Evolutionary conservation across 2,329 filamentous ascomycete species (phyloP).

Genomic region (Neonectria ditissima): DNA sequence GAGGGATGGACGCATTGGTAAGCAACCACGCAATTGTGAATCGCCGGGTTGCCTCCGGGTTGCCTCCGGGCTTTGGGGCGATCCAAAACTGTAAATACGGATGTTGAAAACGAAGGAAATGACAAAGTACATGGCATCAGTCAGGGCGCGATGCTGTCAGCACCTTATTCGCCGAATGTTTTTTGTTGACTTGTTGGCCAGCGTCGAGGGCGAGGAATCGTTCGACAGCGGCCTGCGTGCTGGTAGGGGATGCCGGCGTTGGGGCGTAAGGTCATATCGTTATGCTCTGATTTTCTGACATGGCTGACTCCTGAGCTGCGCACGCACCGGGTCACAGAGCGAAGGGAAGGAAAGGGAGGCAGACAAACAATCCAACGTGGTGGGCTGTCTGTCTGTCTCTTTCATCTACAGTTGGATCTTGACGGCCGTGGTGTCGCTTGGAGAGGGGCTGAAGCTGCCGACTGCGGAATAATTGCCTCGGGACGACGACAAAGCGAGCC

Average conservation of each 20-base stretch:
- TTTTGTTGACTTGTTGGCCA: constrained; percentile 38
- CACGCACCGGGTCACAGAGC: constrained; percentile 2
- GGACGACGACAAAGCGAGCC: constrained; percentile 1
- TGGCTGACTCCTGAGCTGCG: constrained; percentile 6
- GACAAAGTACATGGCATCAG: constrained; percentile 17
- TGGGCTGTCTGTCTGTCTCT: too few species aligned
- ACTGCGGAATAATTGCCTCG: constrained; percentile 17
- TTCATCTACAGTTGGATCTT: too few species aligned
- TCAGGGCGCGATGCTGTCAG: constrained; percentile 19
- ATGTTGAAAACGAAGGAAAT: constrained; percentile 14
- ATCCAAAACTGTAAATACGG: not conserved
- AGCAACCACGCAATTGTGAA: not conserved
- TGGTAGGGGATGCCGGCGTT: constrained; percentile 26
- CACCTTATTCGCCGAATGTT: constrained; percentile 26
- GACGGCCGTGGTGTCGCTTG: not conserved
- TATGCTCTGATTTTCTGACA: constrained; percentile 41
- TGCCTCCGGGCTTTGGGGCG: not conserved
- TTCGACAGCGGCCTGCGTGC: constrained; percentile 32
- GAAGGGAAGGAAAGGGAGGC: constrained; percentile 14
- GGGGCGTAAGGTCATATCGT: constrained; percentile 21
- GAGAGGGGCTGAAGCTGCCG: constrained; percentile 10
- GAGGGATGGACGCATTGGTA: not conserved
- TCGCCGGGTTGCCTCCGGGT: not conserved
- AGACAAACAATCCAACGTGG: too few species aligned
- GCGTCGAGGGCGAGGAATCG: constrained; percentile 34